Percentiles rank a stretch among this genome's conserved stretches.
These are phyloP conservation scores for Paramecium sonneborni DNA, from an alignment of 73 alveolate genomes.

Conservation along the genomic window DNA sequence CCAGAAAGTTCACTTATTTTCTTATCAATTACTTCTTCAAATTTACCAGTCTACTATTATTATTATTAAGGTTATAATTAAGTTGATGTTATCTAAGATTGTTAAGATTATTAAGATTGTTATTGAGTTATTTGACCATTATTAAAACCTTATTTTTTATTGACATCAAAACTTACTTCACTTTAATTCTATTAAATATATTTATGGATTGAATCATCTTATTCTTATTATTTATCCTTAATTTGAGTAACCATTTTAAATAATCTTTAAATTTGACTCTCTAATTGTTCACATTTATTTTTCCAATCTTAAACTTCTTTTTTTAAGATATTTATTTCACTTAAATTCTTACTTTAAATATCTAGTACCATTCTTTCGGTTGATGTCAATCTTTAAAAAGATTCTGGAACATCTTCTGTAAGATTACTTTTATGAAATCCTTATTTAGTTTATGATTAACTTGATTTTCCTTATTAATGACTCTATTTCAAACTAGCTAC, in stretches of 20 bases:
- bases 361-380: slow-evolving; percentile 38
- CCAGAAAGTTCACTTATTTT: slow-evolving; percentile 8
- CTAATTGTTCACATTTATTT: slow-evolving; percentile 8
- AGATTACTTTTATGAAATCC: neutral
- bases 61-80: neutral
- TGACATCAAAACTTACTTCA: slow-evolving; percentile 22
- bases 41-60: neutral
- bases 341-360: neutral
- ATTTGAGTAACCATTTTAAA: neutral
- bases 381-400: neutral
- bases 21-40: slow-evolving; percentile 37
- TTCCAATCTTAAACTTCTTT: slow-evolving; percentile 25
- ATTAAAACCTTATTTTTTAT: neutral
- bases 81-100: neutral
- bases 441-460: neutral
- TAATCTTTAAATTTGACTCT: neutral
- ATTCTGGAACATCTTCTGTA: neutral
- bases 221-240: neutral
- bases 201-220: slow-evolving; percentile 2
- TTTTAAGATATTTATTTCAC: neutral
- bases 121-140: neutral
- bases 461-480: slow-evolving; percentile 12
- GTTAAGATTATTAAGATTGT: neutral
- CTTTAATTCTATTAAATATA: neutral
- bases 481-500: slow-evolving; percentile 53